These are phyloP conservation scores for Apocynum venetum DNA, from an alignment of 257 asterid genomes.

Conservation along the genomic window DNA sequence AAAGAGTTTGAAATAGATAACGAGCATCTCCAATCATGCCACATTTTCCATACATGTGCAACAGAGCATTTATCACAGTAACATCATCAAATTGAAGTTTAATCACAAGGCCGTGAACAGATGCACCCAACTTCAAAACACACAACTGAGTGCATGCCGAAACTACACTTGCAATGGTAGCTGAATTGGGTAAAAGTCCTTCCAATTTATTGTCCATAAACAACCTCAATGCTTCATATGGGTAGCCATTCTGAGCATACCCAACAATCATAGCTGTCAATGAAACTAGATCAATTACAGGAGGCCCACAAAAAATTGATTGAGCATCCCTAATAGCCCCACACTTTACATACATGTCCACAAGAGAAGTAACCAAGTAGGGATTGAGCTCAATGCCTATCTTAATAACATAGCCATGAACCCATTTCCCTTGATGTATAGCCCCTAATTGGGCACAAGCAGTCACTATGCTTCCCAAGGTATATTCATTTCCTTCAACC, in stretches of 20 bases:
- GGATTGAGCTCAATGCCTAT: slow-evolving; percentile 33
- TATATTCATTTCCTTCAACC: slow-evolving; percentile 46
- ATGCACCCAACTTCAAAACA: slow-evolving; percentile 37
- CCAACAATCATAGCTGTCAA: slow-evolving; percentile 63
- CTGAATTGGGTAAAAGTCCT: slow-evolving; percentile 38
- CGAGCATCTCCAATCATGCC: slow-evolving; percentile 31
- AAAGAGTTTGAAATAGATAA: slow-evolving; percentile 34
- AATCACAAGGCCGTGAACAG: slow-evolving; percentile 43
- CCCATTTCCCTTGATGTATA: slow-evolving; percentile 62
- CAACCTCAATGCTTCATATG: slow-evolving; percentile 44
- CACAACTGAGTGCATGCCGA: slow-evolving; percentile 54
- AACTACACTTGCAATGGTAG: slow-evolving; percentile 45
- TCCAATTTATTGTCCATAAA: slow-evolving; percentile 47
- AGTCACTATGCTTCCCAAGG: slow-evolving; percentile 44
- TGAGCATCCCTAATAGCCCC: slow-evolving; percentile 49
- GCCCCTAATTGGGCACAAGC: slow-evolving; percentile 54
- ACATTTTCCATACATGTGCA: slow-evolving; percentile 57
- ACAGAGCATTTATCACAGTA: slow-evolving; percentile 44
- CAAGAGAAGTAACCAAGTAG: slow-evolving; percentile 39
- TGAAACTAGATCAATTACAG: slow-evolving; percentile 38
- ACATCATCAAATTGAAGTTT: slow-evolving; percentile 46
- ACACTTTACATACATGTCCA: slow-evolving; percentile 59
- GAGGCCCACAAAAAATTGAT: slow-evolving; percentile 37
- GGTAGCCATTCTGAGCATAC: slow-evolving; percentile 44
- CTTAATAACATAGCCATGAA: slow-evolving; percentile 58